A percentile compares a stretch with the other conserved stretches of the same genome.
phyloP scores from a whole-genome alignment of 2,329 filamentous ascomycete species.

The Neofusicoccum ribis region DNA sequence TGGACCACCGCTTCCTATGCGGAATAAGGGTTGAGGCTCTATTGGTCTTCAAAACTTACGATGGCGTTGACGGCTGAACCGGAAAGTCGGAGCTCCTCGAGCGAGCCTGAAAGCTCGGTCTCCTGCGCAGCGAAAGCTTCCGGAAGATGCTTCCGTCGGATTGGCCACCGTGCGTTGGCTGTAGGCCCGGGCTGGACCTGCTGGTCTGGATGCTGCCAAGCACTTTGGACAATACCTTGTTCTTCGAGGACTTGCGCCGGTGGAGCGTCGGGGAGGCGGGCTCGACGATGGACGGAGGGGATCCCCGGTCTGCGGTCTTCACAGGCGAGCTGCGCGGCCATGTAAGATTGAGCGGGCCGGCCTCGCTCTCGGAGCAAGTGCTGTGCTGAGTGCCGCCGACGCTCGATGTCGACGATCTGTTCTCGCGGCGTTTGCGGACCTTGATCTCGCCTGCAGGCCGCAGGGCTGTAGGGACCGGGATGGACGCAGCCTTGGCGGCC shows the following conservation, averaged over 20 bases:
- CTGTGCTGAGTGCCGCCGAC: neutral
- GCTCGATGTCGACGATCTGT: conserved; percentile 15
- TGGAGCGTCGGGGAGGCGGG: conserved; percentile 4
- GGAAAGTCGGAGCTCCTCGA: conserved; percentile 31
- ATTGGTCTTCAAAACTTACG: neutral
- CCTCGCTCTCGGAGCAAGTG: neutral
- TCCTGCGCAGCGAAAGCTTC: conserved; percentile 30
- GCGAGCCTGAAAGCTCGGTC: conserved; percentile 26
- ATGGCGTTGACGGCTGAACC: conserved; percentile 25
- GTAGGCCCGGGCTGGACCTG: conserved; percentile 22
- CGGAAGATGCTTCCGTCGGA: conserved; percentile 31
- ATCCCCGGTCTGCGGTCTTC: neutral
- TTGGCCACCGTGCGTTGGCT: conserved; percentile 23
- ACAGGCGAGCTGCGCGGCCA: neutral
- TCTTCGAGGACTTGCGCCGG: conserved; percentile 18
- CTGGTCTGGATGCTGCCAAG: conserved; percentile 21
- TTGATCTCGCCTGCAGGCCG: conserved; percentile 18
- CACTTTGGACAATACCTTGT: conserved; percentile 25
- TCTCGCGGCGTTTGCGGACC: conserved; percentile 18
- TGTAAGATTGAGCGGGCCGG: neutral
- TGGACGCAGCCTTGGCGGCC: neutral
- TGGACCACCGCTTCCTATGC: neutral
- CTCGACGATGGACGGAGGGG: neutral
- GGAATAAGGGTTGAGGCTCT: neutral
- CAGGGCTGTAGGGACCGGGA: conserved; percentile 13